phyloP scores from a whole-genome alignment of 208 protist genomes.

The Acanthamoeba culbertsoni region DNA sequence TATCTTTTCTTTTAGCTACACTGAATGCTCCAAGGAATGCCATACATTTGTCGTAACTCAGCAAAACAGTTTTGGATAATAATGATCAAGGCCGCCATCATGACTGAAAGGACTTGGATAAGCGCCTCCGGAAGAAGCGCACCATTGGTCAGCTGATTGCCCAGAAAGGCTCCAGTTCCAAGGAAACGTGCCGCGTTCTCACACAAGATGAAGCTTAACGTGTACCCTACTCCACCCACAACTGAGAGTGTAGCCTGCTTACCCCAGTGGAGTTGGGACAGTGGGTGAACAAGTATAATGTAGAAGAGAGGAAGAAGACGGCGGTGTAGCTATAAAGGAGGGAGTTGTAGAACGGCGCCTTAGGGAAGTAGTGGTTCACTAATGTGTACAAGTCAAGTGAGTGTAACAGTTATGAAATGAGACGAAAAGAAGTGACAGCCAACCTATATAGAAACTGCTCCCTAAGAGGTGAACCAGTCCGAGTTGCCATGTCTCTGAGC shows the following conservation, averaged over 20 bases:
- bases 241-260: background rate
- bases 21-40: too few relatives aligned
- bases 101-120: background rate
- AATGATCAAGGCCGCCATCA: background rate
- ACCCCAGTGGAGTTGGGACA: background rate
- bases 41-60: too few relatives aligned
- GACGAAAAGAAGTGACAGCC: background rate
- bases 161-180: background rate
- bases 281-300: background rate
- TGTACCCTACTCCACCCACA: background rate
- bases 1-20: too few relatives aligned
- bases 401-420: background rate
- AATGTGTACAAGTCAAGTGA: background rate
- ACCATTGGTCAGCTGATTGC: background rate
- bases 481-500: background rate
- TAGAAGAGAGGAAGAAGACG: background rate
- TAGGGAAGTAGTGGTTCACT: background rate
- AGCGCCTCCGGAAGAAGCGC: background rate
- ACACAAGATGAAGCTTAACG: background rate
- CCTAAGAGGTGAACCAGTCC: background rate
- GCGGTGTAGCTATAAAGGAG: background rate
- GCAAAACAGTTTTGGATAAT: background rate
- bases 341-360: background rate
- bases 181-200: background rate
- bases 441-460: background rate